Evolutionary conservation across 2,329 filamentous ascomycete species (phyloP).

Genomic region (Alternaria hordeiaustralica): DNA sequence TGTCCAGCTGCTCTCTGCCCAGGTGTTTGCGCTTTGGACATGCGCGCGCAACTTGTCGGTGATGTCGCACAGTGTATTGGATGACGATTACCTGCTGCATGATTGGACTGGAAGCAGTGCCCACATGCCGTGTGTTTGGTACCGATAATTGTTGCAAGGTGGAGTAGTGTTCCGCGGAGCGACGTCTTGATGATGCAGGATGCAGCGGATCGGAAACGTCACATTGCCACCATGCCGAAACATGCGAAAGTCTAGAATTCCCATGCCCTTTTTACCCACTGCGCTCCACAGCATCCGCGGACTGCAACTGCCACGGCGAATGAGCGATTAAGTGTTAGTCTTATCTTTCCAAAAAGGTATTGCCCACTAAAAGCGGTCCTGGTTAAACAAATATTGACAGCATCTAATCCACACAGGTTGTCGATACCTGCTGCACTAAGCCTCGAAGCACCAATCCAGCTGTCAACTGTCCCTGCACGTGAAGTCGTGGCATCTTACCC

Average conservation of each 20-base stretch:
- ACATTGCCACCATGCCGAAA: slow-evolving; percentile 11
- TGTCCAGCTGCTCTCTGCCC: neutral
- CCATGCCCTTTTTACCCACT: neutral
- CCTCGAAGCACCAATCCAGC: neutral
- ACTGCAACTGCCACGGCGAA: neutral
- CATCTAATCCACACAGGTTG: neutral
- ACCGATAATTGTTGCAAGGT: neutral
- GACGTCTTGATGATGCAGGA: neutral
- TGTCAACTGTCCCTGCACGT: neutral
- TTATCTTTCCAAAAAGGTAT: neutral
- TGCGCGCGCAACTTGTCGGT: neutral
- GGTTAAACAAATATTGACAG: neutral
- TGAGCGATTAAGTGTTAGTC: neutral
- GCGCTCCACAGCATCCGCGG: neutral
- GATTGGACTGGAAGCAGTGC: neutral
- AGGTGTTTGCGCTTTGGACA: neutral
- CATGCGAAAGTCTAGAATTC: slow-evolving; percentile 2
- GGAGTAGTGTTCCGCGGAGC: neutral
- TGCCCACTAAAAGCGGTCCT: neutral
- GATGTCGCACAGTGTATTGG: neutral
- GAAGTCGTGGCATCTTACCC: slow-evolving; percentile 2
- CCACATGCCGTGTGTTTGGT: neutral
- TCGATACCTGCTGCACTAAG: neutral
- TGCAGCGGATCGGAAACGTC: slow-evolving; percentile 8
- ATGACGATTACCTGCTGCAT: neutral